Conservation (phyloP, 2,329 filamentous ascomycete species). For the Cordyceps cateniannulata region DNA sequence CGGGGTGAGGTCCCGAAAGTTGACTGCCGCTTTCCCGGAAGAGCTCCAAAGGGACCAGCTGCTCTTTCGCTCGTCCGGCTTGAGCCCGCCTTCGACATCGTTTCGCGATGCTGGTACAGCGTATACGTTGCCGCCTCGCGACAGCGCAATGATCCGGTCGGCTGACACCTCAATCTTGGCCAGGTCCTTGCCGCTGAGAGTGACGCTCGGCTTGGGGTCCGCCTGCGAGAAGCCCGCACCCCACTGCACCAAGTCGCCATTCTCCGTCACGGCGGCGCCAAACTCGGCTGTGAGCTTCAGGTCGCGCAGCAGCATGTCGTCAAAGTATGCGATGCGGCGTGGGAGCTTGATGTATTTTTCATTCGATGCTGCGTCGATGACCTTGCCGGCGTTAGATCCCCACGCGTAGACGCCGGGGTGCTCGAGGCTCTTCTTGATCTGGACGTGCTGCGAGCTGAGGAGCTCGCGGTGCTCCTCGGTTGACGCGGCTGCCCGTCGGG, state of each 20-base stretch:
- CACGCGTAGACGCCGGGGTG: constrained; percentile 88
- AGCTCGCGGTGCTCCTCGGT: constrained; percentile 69
- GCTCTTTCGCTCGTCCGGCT: constrained; percentile 46
- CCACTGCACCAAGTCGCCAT: constrained; percentile 89
- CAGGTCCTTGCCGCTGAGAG: constrained; percentile 76
- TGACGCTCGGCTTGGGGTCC: constrained; percentile 57
- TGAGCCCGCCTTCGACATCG: constrained; percentile 62
- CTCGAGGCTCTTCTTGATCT: constrained; percentile 75
- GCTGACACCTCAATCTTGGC: constrained; percentile 68
- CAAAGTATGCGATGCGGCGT: constrained; percentile 71
- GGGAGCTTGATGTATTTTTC: constrained; percentile 76
- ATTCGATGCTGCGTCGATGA: constrained; percentile 77
- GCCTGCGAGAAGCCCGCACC: constrained; percentile 67
- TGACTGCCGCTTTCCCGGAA: constrained; percentile 38
- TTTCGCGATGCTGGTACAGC: constrained; percentile 70
- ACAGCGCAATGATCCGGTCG: constrained; percentile 77
- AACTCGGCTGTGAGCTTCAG: constrained; percentile 78
- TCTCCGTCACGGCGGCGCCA: constrained; percentile 80
- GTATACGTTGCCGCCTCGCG: constrained; percentile 70
- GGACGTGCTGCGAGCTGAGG: constrained; percentile 78
- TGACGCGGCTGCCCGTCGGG: constrained; percentile 48
- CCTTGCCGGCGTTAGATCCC: constrained; percentile 79
- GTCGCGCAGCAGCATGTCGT: constrained; percentile 77
- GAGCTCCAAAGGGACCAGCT: constrained; percentile 68
- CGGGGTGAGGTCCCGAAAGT: constrained; percentile 68